Base-by-base conservation (phyloP, 2,329 filamentous ascomycete species). In the Epichloe coenophiala region DNA sequence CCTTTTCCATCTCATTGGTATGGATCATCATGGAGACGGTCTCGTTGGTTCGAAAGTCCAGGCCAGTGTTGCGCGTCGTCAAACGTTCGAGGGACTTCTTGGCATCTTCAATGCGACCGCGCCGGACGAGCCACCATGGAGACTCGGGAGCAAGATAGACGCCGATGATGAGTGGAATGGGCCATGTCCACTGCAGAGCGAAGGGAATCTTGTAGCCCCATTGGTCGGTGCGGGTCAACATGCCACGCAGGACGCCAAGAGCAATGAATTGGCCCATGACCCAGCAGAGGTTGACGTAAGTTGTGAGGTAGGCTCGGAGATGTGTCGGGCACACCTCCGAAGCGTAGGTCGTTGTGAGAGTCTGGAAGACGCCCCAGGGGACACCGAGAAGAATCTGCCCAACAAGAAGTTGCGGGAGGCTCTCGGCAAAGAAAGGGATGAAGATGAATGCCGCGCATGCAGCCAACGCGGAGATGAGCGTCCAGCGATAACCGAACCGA, bases 11-110 rank as follows among this genome's bases (percentile, higher is more conserved):
- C 61, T 71, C 68, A 56, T 76, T 70, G n/a, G 74, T 77, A 51
- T 74, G 67, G 0, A 70, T 56, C 67, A 77, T 74, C 70, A 76
- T 71, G 11, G 71, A 68, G n/a, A 78, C 56, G 1, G 68, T 68
- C 55, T 72, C 65, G 23, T 74, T 67, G 7, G 63, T 60, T 36
- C 70, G 65, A 49, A 71, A 68, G 5, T 61, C 56, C 3, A 57
- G 19, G 3, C 54, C 60, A 49, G 47, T 56, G 55, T 64, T 73
- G 27, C 73, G 64, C 8, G 55, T 60, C 4, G 68, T 69, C 17
- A 76, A 64, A 5, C 70, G 63, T 37, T 59, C 54, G 0, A 76
- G 56, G 0, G 69, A 65, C 5, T 57, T 51, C 54, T 68, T 68
- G 23, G 66, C 72, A 1, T 69, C 67, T 3, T 68, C 65, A 3